Evolutionary conservation across 768 basidiomycete genomes (phyloP).

Genomic region (Pulveroboletus sp.): DNA sequence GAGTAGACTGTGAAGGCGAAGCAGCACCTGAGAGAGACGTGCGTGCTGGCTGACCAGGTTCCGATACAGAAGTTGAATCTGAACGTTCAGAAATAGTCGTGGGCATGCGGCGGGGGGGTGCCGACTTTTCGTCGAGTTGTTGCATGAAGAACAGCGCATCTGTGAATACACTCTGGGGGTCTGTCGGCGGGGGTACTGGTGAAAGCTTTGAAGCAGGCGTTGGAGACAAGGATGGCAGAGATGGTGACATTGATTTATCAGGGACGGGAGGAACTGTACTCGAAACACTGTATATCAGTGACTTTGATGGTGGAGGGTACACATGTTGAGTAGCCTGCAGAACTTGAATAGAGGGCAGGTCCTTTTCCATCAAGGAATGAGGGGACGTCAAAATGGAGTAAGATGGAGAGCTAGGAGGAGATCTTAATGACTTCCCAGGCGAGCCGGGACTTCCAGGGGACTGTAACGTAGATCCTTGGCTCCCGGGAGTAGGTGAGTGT

Average conservation of each 20-base stretch:
- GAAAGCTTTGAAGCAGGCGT: constrained; percentile 28
- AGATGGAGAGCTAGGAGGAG: constrained; percentile 22
- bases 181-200: constrained; percentile 10
- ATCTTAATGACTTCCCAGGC: constrained; percentile 15
- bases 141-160: constrained; percentile 71
- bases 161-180: constrained; percentile 38
- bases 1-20: constrained; percentile 18
- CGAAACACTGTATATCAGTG: constrained; percentile 10
- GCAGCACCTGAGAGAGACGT: constrained; percentile 20
- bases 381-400: constrained; percentile 37
- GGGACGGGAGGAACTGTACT: constrained; percentile 27
- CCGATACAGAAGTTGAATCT: constrained; percentile 29
- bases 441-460: constrained; percentile 15
- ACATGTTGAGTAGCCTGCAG: constrained; percentile 18
- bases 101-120: constrained; percentile 36
- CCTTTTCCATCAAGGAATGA: constrained; percentile 30
- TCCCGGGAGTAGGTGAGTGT: constrained; percentile 14
- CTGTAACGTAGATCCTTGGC: constrained; percentile 13
- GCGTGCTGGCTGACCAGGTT: constrained; percentile 20
- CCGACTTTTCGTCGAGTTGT: constrained; percentile 39
- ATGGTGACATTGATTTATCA: constrained; percentile 16
- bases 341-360: constrained; percentile 31
- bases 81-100: constrained; percentile 45
- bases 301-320: constrained; percentile 9
- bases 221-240: constrained; percentile 15